phyloP scores from a whole-genome alignment of 2,329 filamentous ascomycete genomes.

The Calonectria fujianensis region DNA sequence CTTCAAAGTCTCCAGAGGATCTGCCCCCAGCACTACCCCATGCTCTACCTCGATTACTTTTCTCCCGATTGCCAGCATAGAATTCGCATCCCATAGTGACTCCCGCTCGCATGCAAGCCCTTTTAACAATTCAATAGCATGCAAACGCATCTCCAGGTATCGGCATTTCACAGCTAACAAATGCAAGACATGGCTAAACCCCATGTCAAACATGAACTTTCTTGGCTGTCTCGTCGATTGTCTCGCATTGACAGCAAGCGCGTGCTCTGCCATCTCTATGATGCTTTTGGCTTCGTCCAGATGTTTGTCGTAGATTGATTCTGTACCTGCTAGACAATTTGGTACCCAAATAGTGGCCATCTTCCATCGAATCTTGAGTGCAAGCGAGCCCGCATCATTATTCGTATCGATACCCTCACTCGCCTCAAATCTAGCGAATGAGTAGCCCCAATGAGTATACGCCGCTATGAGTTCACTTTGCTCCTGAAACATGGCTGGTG shows the following conservation, averaged over 20 bases:
- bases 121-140: background rate
- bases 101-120: background rate
- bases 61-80: background rate
- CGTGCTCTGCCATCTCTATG: background rate
- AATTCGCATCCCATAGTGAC: background rate
- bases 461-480: background rate
- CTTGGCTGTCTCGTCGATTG: background rate
- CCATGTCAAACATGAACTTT: constrained; percentile 1
- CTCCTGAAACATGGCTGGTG: background rate
- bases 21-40: background rate
- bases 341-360: background rate
- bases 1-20: background rate
- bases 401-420: background rate
- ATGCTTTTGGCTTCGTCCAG: background rate
- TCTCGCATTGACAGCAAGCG: background rate
- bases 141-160: background rate
- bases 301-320: background rate
- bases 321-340: background rate
- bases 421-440: background rate
- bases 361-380: background rate
- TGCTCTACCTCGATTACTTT: background rate
- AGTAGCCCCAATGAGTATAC: background rate
- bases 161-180: background rate
- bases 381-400: background rate
- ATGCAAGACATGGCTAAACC: constrained; percentile 3